phyloP scores from a whole-genome alignment of 2,329 filamentous ascomycete species.

The Cryphonectria nitschkei region DNA sequence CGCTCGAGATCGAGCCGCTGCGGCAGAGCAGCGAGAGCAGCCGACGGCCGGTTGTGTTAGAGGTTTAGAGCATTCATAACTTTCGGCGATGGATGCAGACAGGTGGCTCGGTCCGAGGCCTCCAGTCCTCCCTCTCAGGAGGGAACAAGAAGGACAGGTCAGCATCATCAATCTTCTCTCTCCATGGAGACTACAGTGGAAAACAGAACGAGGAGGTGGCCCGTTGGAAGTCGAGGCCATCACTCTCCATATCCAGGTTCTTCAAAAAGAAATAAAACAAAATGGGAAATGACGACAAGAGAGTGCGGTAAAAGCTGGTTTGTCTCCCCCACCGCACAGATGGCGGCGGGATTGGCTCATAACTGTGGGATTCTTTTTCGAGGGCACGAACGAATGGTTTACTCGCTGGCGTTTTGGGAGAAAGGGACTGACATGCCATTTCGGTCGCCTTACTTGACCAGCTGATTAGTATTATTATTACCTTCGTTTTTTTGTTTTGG shows the following conservation, averaged over 20 bases:
- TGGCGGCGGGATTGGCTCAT: not conserved
- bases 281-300: not conserved
- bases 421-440: not conserved
- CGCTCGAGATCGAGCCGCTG: conserved; percentile 42
- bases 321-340: not conserved
- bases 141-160: not conserved
- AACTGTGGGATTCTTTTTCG: not conserved
- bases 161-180: conserved; percentile 3
- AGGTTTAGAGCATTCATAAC: conserved; percentile 28
- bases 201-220: not conserved
- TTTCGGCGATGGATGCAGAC: conserved; percentile 21
- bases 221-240: not conserved
- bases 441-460: conserved; percentile 14
- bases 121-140: not conserved
- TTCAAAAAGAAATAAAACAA: not conserved
- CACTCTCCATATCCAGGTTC: conserved; percentile 12
- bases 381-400: conserved; percentile 12
- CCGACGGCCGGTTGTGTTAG: conserved; percentile 23
- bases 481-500: conserved; percentile 1
- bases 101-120: conserved; percentile 3
- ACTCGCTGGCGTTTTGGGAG: conserved; percentile 20
- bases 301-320: not conserved
- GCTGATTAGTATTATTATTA: conserved; percentile 3
- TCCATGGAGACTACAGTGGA: not conserved
- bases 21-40: conserved; percentile 37